Evolutionary conservation across 176 grass and related monocot species (phyloP), one percentile per base, ranked within the genome.

Genomic region (Hyparrhenia diplandra): DNA sequence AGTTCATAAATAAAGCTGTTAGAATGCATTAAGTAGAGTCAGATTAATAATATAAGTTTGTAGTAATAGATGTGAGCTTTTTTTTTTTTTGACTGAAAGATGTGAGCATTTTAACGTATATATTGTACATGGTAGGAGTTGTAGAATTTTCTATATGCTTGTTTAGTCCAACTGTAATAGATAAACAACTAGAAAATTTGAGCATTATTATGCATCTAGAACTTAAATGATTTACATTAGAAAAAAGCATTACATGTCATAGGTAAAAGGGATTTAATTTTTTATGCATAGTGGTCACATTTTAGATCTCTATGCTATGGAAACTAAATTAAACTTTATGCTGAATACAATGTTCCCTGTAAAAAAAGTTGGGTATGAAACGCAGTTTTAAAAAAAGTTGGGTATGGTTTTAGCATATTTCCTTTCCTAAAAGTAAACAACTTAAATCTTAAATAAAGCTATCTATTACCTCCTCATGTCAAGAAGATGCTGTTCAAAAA

Each of bases 401-500:
- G 4, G 36, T 37, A 40, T 40, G 37, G 37, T 40, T 7, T 9
- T 40, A 40, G 37, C 14, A 75, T 54, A n/a, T 54, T 30, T 59
- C 32, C 17, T 54, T 54, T 17, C 18, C 1, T 20, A 21, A 54
- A 54, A 54, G 4, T 43, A n/a, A 43, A 43, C 41, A 13, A 13
- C 41, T 43, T 43, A 43, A 43, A 13, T 13, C 13, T 13, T 43
- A 43, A 23, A n/a, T 30, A 42, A 32, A 32, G 14, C 7, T n/a
- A 51, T 68, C 5, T 62, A 60, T 82, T 85, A 89, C 80, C 69
- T 89, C 70, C 23, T 92, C 52, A 89, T 14, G 64, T 85, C 60
- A 92, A 36, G 66, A 87, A 92, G 62, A 92, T 69, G 64, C 87
- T 87, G 78, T 92, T 88, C 59, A 92, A 75, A 77, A 89, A 88